Base-by-base conservation (phyloP, 495 filamentous ascomycete genomes). In the Podospora comata region DNA sequence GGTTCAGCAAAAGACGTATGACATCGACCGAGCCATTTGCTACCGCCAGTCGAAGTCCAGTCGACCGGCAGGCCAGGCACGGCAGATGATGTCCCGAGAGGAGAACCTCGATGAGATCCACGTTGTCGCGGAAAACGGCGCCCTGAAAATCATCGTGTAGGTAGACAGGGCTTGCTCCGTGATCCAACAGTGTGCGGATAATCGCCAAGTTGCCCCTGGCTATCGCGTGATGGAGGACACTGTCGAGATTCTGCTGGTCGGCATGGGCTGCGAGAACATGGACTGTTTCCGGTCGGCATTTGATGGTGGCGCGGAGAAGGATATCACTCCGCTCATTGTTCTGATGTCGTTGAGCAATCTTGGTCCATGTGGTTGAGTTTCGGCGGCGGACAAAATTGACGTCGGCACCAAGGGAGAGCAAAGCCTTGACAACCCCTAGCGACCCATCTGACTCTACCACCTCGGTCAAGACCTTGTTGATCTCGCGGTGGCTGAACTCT, bases 81-180 rank as follows among this genome's bases (percentile, higher is more conserved):
- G 75, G 75, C 0, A 76, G 60, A 26, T 72, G 73, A 16, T 74
- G 74, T 19, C 75, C 75, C 16, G 71, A 73, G 1, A 77, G 55
- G 7, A 77, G 68, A 6, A 67, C 59, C 27, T 65, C 59, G 32
- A 77, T 65, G 16, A 77, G 54, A 0, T 59, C 65, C 3, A 74
- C 55, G 0, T 70, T 65, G 44, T 77, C 66, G 11, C 66, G 68
- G 26, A 64, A 76, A 11, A 77, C 62, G 7, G 69, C 69, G 6
- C 74, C 66, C 59, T 72, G 70, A 48, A 77, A 77, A 44, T 77
- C 75, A n/a, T 76, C 74, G 60, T 77, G 75, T 1, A 77, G 67
- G 2, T 64, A 27, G 9, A 70, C 69, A 0, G 75, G 75, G 57
- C 70, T 76, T 3, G 75, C 75, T 0, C 76, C 74, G 19, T 76